Evolutionary conservation across 192 early-diverging fungal genomes (phyloP).

Genomic region (Rhizophlyctis rosea): DNA sequence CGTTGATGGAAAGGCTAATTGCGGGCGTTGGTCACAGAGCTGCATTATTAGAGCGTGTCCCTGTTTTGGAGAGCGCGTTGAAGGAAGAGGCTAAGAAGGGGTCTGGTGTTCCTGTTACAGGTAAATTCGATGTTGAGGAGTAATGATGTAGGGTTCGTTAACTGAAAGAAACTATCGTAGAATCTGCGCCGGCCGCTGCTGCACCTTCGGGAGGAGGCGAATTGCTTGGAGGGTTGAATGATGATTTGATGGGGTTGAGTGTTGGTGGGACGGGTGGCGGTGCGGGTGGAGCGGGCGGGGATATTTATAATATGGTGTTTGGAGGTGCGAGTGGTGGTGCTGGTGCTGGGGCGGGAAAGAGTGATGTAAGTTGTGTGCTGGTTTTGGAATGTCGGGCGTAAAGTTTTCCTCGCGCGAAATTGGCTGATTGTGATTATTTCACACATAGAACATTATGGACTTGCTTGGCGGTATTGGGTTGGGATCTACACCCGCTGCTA

Average conservation of each 20-base stretch:
- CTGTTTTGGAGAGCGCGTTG: constrained; percentile 63
- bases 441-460: constrained; percentile 53
- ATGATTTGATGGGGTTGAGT: constrained; percentile 22
- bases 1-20: not conserved
- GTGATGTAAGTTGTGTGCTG: constrained; percentile 24
- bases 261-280: constrained; percentile 14
- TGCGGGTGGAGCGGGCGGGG: constrained; percentile 9
- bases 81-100: constrained; percentile 51
- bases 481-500: constrained; percentile 13
- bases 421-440: constrained; percentile 5
- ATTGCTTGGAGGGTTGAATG: constrained; percentile 17
- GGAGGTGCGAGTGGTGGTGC: constrained; percentile 21
- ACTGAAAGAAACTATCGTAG: not conserved
- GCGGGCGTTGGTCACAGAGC: constrained; percentile 14
- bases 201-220: constrained; percentile 16
- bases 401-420: constrained; percentile 5
- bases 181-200: constrained; percentile 23
- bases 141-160: too few species aligned
- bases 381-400: constrained; percentile 10
- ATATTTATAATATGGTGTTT: constrained; percentile 43
- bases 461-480: constrained; percentile 53
- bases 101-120: constrained; percentile 27
- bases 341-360: constrained; percentile 17
- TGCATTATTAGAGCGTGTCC: constrained; percentile 83
- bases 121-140: not conserved